Base-by-base conservation (phyloP, 768 basidiomycete genomes). In the Hortiboletus campestris region DNA sequence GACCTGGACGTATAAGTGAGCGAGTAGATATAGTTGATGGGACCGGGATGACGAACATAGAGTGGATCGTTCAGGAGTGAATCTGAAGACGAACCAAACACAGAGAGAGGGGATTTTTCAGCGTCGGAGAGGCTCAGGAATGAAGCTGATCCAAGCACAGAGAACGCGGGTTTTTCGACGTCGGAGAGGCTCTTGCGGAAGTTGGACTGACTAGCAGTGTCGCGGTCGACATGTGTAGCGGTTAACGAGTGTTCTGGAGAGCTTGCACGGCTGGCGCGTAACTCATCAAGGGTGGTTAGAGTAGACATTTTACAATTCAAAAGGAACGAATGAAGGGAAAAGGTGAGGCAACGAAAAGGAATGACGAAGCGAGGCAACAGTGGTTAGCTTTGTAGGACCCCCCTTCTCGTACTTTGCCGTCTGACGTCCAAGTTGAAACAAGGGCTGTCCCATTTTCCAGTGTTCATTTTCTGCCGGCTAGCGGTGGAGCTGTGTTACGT, bases 1-100 rank as follows among this genome's bases (percentile, higher is more conserved):
- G 17, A 76, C 70, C 74, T 78, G 50, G 41, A 28, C 36, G 31
- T 36, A 44, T 8, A 42, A 28, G 16, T 56, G 44, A 61, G 42
- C n/a, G 22, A 29, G 32, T 14, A 19, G 11, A 39, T 6, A 16
- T n/a, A 7, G 16, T 14, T 4, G 9, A 44, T 12, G 31, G 22
- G 32, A 32, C 31, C 29, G 38, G 12, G n/a, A 44, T 20, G 22
- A 59, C 63, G 32, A 45, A 66, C 65, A 17, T 59, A 56, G 29
- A 57, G 57, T 46, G 32, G 19, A 13, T 51, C 50, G 8, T 16
- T 43, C 32, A 17, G 55, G 28, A 53, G 40, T 14, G 53, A 55
- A 44, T 40, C 36, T 13, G 51, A 48, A 29, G 55, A 61, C 16
- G 55, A 59, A 22, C 28, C 51, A 40, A 29, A 19, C 2, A 31